Conservation (phyloP, 2,329 filamentous ascomycete genomes). For the Cytospora paraplurivora region DNA sequence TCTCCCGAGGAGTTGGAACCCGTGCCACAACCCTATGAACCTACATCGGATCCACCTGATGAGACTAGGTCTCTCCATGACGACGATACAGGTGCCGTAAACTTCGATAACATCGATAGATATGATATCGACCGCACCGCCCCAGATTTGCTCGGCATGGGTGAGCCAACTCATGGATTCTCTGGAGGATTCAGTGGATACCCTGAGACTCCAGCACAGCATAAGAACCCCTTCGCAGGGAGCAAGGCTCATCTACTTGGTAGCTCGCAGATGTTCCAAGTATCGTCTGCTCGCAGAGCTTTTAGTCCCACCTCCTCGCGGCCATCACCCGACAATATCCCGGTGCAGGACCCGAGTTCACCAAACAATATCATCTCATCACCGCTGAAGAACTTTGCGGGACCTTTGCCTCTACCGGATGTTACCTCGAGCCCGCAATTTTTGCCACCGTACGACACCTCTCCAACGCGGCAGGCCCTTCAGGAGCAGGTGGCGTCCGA, state of each 20-base stretch:
- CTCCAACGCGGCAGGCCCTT: constrained; percentile 11
- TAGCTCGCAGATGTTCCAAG: constrained; percentile 58
- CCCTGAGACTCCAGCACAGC: constrained; percentile 53
- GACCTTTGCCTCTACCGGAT: constrained; percentile 47
- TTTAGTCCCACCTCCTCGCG: constrained; percentile 60
- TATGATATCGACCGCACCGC: constrained; percentile 46
- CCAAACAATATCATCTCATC: constrained; percentile 49
- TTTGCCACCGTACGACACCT: constrained; percentile 17
- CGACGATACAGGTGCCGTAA: constrained; percentile 54
- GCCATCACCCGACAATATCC: constrained; percentile 54
- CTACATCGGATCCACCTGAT: constrained; percentile 21
- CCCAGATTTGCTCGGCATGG: constrained; percentile 22
- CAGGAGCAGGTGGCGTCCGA: constrained; percentile 26
- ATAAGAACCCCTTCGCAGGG: constrained; percentile 52
- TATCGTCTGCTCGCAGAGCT: constrained; percentile 53
- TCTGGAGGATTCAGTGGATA: constrained; percentile 21
- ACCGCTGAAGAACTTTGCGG: constrained; percentile 52
- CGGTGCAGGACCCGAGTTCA: constrained; percentile 46
- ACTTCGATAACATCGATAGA: constrained; percentile 44
- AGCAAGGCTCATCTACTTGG: constrained; percentile 40
- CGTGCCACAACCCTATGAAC: constrained; percentile 4
- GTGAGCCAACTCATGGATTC: constrained; percentile 20
- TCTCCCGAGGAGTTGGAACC: constrained; percentile 29
- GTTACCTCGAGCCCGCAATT: constrained; percentile 46
- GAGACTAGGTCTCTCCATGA: constrained; percentile 44